Evolutionary conservation across 257 asterid species (phyloP).

Genomic region (Perilla frutescens): DNA sequence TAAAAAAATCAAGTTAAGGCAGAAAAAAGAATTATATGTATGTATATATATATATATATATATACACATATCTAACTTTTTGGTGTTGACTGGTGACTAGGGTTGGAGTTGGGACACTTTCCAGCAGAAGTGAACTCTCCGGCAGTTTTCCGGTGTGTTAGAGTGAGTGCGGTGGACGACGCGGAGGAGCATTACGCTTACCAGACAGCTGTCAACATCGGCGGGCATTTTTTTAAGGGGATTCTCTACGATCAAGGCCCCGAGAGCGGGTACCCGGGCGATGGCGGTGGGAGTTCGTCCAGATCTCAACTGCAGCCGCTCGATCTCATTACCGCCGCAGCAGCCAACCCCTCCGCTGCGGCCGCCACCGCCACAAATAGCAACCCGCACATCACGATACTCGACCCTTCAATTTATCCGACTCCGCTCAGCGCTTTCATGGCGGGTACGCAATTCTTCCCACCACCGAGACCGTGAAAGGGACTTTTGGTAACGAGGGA

Average conservation of each 20-base stretch:
- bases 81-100: constrained; percentile 28
- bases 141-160: constrained; percentile 61
- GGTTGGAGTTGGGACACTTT: constrained; percentile 51
- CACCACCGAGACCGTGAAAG: constrained; percentile 56
- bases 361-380: constrained; percentile 30
- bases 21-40: neutral
- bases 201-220: constrained; percentile 64
- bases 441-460: constrained; percentile 93
- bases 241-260: constrained; percentile 70
- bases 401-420: constrained; percentile 67
- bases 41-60: neutral
- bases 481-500: too few species aligned
- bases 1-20: too few species aligned
- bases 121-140: constrained; percentile 56
- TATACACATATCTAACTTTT: too few species aligned
- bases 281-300: constrained; percentile 30
- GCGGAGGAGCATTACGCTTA: constrained; percentile 55
- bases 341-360: neutral
- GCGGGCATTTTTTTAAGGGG: constrained; percentile 68
- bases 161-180: constrained; percentile 53
- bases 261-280: constrained; percentile 32
- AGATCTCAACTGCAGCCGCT: constrained; percentile 28
- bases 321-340: constrained; percentile 40
- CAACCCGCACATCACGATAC: constrained; percentile 43
- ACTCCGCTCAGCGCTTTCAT: constrained; percentile 59